Percentiles rank a stretch among this genome's conserved stretches.
These are phyloP conservation scores for Thinopyrum elongatum DNA, from an alignment of 176 grass and related monocot species.

Conservation along the genomic window DNA sequence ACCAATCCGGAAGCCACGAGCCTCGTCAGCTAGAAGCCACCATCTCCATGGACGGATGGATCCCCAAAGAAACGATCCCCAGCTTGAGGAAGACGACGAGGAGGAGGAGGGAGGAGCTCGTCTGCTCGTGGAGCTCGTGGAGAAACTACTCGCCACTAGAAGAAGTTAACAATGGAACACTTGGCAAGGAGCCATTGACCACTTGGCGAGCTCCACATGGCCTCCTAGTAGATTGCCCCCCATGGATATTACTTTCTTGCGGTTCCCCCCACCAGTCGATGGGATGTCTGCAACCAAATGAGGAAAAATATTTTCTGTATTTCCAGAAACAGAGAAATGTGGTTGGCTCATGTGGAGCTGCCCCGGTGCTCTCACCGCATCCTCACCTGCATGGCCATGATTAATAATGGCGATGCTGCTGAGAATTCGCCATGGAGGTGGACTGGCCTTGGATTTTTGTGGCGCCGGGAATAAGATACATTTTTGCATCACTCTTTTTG, in stretches of 20 bases:
- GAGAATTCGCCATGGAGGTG: background rate
- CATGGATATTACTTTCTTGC: slow-evolving; percentile 18
- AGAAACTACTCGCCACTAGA: background rate
- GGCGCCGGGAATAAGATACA: background rate
- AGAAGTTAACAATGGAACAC: background rate
- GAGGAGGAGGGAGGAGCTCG: background rate
- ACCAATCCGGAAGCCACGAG: background rate
- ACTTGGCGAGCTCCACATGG: slow-evolving; percentile 38
- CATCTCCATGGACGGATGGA: background rate
- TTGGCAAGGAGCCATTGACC: slow-evolving; percentile 1
- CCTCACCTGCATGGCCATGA: slow-evolving; percentile 3
- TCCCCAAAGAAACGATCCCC: no score
- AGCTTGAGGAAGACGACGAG: no score
- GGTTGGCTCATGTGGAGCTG: slow-evolving; percentile 21
- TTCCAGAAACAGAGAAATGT: background rate
- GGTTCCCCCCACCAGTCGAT: background rate
- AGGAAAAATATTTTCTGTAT: background rate
- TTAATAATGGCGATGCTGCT: background rate
- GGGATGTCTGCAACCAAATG: background rate
- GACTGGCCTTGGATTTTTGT: slow-evolving; percentile 11
- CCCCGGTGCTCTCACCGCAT: slow-evolving; percentile 9
- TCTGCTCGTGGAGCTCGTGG: background rate
- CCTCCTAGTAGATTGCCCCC: background rate
- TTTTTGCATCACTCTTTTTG: background rate
- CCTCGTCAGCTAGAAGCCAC: background rate